Percentiles rank a stretch among this genome's conserved stretches.
These are phyloP conservation scores for Auriscalpium vulgare DNA, from an alignment of 768 basidiomycete genomes.

Conservation along the genomic window DNA sequence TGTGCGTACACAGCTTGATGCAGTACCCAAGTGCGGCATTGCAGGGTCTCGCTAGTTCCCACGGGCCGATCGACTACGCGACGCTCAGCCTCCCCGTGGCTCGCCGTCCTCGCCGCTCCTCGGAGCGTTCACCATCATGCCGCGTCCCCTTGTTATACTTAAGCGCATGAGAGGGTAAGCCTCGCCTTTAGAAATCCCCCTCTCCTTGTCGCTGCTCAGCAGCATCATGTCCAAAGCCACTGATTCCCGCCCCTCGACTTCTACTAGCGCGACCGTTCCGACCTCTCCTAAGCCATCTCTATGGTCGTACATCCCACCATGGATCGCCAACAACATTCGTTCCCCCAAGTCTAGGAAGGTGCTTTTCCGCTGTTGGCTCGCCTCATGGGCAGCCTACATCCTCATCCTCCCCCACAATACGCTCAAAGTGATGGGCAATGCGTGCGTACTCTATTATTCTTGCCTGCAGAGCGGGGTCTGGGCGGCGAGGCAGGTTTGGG, in stretches of 20 bases:
- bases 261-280: neutral
- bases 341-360: constrained; percentile 30
- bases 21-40: too few species aligned
- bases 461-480: neutral
- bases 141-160: too few species aligned
- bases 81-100: too few species aligned
- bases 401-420: constrained; percentile 33
- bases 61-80: too few species aligned
- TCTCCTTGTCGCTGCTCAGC: too few species aligned
- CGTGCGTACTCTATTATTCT: constrained; percentile 26
- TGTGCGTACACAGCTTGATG: too few species aligned
- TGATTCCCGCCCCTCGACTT: neutral
- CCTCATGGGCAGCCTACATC: constrained; percentile 30
- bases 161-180: neutral
- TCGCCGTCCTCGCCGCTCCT: too few species aligned
- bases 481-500: too few species aligned
- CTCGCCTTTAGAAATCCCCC: neutral
- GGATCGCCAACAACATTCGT: constrained; percentile 29
- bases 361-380: constrained; percentile 34
- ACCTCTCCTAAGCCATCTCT: neutral
- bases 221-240: neutral
- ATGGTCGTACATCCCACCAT: constrained; percentile 25
- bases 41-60: too few species aligned
- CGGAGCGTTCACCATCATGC: too few species aligned
- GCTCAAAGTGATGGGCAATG: constrained; percentile 29